Evolutionary conservation across 805 yeast species (phyloP).

Genomic region (Tetrapisispora fleetii): DNA sequence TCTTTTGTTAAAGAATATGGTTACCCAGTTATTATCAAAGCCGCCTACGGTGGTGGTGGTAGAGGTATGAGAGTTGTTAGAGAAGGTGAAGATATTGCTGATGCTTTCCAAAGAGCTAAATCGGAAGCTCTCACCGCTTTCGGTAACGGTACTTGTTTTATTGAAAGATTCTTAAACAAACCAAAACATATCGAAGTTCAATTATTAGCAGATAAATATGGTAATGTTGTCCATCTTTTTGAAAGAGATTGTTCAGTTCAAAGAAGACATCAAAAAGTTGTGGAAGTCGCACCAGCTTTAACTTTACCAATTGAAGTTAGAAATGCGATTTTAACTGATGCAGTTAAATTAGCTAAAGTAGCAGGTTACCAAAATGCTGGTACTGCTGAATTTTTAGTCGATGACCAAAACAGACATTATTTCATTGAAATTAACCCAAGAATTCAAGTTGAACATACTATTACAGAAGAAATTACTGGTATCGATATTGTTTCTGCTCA

Average conservation of each 20-base stretch:
- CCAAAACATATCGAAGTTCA: constrained; percentile 99
- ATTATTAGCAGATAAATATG: constrained; percentile 84
- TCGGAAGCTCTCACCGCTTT: constrained; percentile 94
- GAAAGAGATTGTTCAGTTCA: constrained; percentile 99
- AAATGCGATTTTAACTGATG: constrained; percentile 88
- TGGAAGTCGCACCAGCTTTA: constrained; percentile 96
- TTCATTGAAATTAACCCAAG: constrained; percentile 98
- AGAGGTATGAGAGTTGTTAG: constrained; percentile 99
- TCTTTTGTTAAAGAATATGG: constrained; percentile 79
- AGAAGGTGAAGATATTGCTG: constrained; percentile 87
- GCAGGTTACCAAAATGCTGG: constrained; percentile 96
- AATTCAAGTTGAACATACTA: constrained; percentile 97
- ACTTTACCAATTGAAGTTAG: constrained; percentile 75
- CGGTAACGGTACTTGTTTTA: constrained; percentile 97
- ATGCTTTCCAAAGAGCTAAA: constrained; percentile 87
- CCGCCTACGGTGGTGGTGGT: constrained; percentile 99
- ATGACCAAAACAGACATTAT: constrained; percentile 86
- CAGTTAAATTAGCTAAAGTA: constrained; percentile 79
- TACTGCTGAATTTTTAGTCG: constrained; percentile 95
- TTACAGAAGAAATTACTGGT: constrained; percentile 97
- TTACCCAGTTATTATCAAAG: constrained; percentile 93
- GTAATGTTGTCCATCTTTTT: constrained; percentile 89
- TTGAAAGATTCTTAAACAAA: constrained; percentile 86
- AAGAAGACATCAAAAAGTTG: constrained; percentile 98
- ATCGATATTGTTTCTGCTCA: constrained; percentile 97